Percentiles rank a stretch among this genome's conserved stretches.
Evolutionary conservation across 352 stramenopile species (phyloP).

Genomic region (Phytophthora palmivora): DNA sequence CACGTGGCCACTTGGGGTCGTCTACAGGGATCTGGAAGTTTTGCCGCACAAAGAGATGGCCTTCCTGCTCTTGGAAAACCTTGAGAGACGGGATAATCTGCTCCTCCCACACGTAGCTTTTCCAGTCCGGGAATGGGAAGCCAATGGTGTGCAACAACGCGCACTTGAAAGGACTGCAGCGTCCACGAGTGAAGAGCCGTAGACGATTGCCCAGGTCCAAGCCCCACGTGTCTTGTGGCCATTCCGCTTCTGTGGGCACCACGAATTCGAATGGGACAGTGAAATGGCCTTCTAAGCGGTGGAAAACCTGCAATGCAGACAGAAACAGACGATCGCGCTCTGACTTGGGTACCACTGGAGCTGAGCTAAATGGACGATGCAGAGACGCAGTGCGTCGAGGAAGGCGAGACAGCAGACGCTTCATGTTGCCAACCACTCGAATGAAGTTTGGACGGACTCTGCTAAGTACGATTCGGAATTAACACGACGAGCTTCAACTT

Average conservation of each 20-base stretch:
- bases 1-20: slow-evolving; percentile 79
- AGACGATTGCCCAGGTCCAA: slow-evolving; percentile 60
- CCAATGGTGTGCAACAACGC: slow-evolving; percentile 63
- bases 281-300: slow-evolving; percentile 72
- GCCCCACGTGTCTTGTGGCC: slow-evolving; percentile 58
- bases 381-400: slow-evolving; percentile 2
- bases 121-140: slow-evolving; percentile 76
- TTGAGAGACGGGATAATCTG: slow-evolving; percentile 80
- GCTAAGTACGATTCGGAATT: slow-evolving; percentile 13
- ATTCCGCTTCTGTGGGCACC: slow-evolving; percentile 45
- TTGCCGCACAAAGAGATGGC: slow-evolving; percentile 93
- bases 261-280: slow-evolving; percentile 68
- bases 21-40: slow-evolving; percentile 85
- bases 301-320: slow-evolving; percentile 53
- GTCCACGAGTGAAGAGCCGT: slow-evolving; percentile 65
- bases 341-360: slow-evolving; percentile 27
- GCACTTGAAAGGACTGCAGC: slow-evolving; percentile 66
- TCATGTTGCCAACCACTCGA: slow-evolving; percentile 17
- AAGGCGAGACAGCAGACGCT: slow-evolving; percentile 19
- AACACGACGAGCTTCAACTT: not conserved
- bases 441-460: not conserved
- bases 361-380: not conserved
- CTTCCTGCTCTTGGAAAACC: slow-evolving; percentile 84
- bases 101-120: slow-evolving; percentile 73
- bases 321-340: slow-evolving; percentile 65